phyloP scores from a whole-genome alignment of 2,329 filamentous ascomycete species.

The Pestalotiopsis sp. region DNA sequence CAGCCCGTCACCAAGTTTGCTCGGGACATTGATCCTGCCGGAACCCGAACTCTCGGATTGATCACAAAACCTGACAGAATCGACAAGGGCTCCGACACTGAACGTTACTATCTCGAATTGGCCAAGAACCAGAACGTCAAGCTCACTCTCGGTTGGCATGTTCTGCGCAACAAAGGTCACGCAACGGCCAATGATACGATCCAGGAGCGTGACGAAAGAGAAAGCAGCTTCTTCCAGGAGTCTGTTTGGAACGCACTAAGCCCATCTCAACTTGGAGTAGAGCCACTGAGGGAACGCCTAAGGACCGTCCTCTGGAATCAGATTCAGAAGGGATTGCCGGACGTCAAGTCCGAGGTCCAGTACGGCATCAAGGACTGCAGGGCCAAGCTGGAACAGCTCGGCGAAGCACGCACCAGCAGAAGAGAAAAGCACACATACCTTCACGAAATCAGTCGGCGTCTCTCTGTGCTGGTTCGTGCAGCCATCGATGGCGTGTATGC shows the following conservation, averaged over 20 bases:
- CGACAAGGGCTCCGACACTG: background rate
- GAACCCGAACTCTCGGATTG: slow-evolving; percentile 8
- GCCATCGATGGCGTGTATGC: background rate
- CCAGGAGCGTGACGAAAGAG: background rate
- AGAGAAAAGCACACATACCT: background rate
- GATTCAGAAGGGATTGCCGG: background rate
- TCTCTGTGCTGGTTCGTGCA: background rate
- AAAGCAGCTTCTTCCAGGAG: background rate
- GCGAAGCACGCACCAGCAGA: background rate
- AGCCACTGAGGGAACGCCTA: slow-evolving; percentile 38
- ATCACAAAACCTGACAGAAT: background rate
- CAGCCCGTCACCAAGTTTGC: slow-evolving; percentile 52
- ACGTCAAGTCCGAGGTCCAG: background rate
- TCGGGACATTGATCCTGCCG: slow-evolving; percentile 24
- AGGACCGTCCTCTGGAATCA: background rate
- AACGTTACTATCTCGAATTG: background rate
- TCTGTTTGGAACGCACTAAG: slow-evolving; percentile 28
- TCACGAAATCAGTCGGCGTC: background rate
- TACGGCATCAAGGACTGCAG: background rate
- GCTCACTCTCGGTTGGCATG: background rate
- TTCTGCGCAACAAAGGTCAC: slow-evolving; percentile 29
- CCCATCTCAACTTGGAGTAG: slow-evolving; percentile 22
- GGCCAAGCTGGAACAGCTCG: background rate
- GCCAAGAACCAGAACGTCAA: slow-evolving; percentile 1
- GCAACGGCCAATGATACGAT: slow-evolving; percentile 25